Percentiles rank a stretch among this genome's conserved stretches.
These are phyloP conservation scores for Didymella sp. DNA, from an alignment of 2,329 filamentous ascomycete genomes.

Conservation along the genomic window DNA sequence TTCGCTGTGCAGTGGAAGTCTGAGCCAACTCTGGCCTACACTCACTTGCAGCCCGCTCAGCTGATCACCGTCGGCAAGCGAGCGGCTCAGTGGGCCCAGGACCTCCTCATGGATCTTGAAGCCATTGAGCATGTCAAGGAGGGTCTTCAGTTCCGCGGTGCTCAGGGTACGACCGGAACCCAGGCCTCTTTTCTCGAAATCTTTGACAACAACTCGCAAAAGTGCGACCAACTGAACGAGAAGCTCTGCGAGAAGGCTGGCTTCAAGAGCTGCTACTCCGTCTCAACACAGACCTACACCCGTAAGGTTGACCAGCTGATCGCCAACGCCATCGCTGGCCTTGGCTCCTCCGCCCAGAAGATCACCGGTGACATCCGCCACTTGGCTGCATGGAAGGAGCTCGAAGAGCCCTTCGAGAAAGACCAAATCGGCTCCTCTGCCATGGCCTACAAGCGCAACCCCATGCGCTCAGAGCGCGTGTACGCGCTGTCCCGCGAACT, in stretches of 20 bases:
- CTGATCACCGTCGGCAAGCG: slow-evolving; percentile 72
- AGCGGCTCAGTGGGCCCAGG: slow-evolving; percentile 76
- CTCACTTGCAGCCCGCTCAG: slow-evolving; percentile 72
- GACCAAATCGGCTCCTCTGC: slow-evolving; percentile 62
- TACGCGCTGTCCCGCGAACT: slow-evolving; percentile 65
- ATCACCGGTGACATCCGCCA: slow-evolving; percentile 78
- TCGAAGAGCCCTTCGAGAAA: slow-evolving; percentile 84
- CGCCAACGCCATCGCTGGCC: slow-evolving; percentile 78
- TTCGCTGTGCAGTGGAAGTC: slow-evolving; percentile 79
- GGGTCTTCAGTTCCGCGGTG: slow-evolving; percentile 76
- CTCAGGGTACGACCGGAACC: slow-evolving; percentile 54
- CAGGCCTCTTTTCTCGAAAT: slow-evolving; percentile 75
- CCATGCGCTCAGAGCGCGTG: slow-evolving; percentile 67
- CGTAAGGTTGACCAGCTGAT: slow-evolving; percentile 83
- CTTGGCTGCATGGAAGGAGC: slow-evolving; percentile 77
- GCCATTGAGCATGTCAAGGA: slow-evolving; percentile 73
- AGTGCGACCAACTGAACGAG: slow-evolving; percentile 68
- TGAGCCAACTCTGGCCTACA: slow-evolving; percentile 76
- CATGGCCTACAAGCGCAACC: slow-evolving; percentile 71
- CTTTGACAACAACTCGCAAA: slow-evolving; percentile 66
- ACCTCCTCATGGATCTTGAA: slow-evolving; percentile 76
- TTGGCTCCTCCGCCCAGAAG: slow-evolving; percentile 79
- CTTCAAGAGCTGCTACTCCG: slow-evolving; percentile 66
- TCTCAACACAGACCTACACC: slow-evolving; percentile 77
- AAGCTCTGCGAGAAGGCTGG: slow-evolving; percentile 71